Conservation (phyloP, 1,284 basidiomycete species). For the Coniophora puteana region DNA sequence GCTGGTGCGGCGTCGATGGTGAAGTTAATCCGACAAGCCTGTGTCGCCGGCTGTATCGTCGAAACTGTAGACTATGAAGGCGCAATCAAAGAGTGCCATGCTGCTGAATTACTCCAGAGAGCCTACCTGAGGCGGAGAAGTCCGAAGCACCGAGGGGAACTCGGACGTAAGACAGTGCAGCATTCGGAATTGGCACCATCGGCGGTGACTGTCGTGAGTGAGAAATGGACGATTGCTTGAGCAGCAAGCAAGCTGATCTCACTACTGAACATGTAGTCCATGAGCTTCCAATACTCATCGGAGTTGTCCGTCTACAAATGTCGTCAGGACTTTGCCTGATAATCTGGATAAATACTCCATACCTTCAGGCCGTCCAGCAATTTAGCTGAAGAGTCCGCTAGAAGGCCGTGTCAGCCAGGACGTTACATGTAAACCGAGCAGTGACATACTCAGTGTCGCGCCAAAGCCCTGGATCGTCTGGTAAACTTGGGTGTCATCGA, state of each 20-base stretch:
- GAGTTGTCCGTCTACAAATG: slow-evolving; percentile 29
- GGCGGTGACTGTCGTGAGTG: slow-evolving; percentile 28
- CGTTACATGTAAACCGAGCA: neutral
- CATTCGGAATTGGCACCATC: slow-evolving; percentile 34
- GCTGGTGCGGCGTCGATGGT: slow-evolving; percentile 36
- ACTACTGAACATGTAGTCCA: slow-evolving; percentile 38
- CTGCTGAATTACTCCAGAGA: neutral
- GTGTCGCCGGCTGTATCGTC: slow-evolving; percentile 32
- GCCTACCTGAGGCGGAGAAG: slow-evolving; percentile 28
- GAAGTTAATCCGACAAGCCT: slow-evolving; percentile 32
- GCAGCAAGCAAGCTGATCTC: too few species aligned
- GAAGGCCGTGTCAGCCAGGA: slow-evolving; percentile 1
- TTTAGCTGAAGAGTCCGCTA: slow-evolving; percentile 39
- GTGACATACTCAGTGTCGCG: slow-evolving; percentile 33
- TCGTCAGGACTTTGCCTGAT: too few species aligned
- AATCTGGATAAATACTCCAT: too few species aligned
- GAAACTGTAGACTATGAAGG: slow-evolving; percentile 36
- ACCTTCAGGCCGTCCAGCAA: slow-evolving; percentile 39
- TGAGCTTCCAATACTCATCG: slow-evolving; percentile 34
- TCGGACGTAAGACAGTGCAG: slow-evolving; percentile 37
- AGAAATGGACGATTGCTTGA: neutral
- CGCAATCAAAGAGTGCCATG: too few species aligned
- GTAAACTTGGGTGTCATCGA: slow-evolving; percentile 31
- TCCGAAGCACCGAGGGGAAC: slow-evolving; percentile 41
- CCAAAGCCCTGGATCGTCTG: slow-evolving; percentile 41